Evolutionary conservation across 805 yeast genomes (phyloP).

Genomic region (Wickerhamiella kazuoi): DNA sequence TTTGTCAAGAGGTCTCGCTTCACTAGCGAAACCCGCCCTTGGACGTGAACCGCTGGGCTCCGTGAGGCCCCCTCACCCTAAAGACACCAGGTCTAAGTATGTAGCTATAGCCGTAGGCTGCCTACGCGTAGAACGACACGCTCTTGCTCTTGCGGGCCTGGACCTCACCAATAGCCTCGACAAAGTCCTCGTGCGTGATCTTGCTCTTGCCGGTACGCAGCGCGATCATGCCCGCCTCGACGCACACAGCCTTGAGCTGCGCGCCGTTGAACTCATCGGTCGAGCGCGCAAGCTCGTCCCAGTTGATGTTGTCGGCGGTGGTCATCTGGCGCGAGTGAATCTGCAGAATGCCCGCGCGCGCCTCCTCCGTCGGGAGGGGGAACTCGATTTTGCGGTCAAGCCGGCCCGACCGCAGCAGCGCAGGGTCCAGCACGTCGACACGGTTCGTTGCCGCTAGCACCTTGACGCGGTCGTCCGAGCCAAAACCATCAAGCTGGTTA

Average conservation of each 20-base stretch:
- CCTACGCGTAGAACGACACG: conserved; percentile 84
- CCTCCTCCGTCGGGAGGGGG: conserved; percentile 94
- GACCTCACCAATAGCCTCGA: conserved; percentile 94
- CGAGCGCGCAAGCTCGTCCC: conserved; percentile 96
- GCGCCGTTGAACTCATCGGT: conserved; percentile 99
- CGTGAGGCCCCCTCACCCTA: no score
- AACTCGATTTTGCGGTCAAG: conserved; percentile 95
- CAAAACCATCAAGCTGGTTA: conserved; percentile 95
- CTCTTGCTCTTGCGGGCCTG: conserved; percentile 93
- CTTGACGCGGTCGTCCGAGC: conserved; percentile 91
- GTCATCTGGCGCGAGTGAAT: conserved; percentile 96
- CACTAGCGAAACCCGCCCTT: no score
- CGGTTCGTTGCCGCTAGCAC: conserved; percentile 97
- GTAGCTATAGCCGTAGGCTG: no score
- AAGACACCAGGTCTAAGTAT: no score
- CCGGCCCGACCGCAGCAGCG: conserved; percentile 90
- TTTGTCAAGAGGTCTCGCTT: no score
- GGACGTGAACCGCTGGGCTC: no score
- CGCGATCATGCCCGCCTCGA: conserved; percentile 99
- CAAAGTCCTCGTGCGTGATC: conserved; percentile 93
- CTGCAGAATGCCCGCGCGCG: conserved; percentile 89
- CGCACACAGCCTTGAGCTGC: conserved; percentile 94
- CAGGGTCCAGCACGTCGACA: conserved; percentile 97
- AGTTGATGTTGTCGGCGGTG: conserved; percentile 68
- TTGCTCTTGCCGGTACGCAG: conserved; percentile 81